These are phyloP conservation scores for Yamagishiella unicocca DNA, from an alignment of 139 green algal species.

Conservation along the genomic window DNA sequence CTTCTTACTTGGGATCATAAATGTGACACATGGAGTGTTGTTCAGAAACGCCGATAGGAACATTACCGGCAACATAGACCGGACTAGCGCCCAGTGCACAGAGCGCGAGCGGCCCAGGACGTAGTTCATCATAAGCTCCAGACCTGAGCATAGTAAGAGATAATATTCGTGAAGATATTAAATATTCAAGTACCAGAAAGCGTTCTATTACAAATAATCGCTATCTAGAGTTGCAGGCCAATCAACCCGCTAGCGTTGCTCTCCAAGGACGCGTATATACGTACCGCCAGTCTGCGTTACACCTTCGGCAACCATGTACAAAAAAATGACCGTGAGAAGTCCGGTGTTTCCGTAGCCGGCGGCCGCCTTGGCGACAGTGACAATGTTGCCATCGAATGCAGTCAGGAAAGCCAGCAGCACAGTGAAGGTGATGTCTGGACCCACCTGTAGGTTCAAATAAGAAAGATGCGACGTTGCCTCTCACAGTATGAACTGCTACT, in stretches of 20 bases:
- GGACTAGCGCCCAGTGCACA: conserved; percentile 36
- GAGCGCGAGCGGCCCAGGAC: conserved; percentile 40
- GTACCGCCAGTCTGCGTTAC: conserved; percentile 41
- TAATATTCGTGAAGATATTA: neutral
- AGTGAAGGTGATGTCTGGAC: conserved; percentile 36
- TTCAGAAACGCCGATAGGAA: conserved; percentile 84
- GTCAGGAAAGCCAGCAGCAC: conserved; percentile 11
- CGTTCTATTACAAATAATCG: no score
- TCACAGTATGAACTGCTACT: no score
- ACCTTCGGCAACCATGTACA: conserved; percentile 41
- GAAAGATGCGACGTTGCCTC: no score
- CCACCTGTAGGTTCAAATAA: neutral
- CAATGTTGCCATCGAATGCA: conserved; percentile 17
- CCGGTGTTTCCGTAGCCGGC: conserved; percentile 34
- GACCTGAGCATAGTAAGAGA: neutral
- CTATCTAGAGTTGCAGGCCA: no score
- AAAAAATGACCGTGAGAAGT: conserved; percentile 28
- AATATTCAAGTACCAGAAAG: no score
- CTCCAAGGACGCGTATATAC: no score
- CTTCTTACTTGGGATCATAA: conserved; percentile 63
- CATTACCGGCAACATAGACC: conserved; percentile 63
- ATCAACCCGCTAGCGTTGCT: no score
- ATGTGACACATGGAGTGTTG: conserved; percentile 79
- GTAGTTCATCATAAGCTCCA: conserved; percentile 44
- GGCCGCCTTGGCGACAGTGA: neutral